Evolutionary conservation across 1,284 basidiomycete genomes (phyloP).

Genomic region (Agroathelia rolfsii): DNA sequence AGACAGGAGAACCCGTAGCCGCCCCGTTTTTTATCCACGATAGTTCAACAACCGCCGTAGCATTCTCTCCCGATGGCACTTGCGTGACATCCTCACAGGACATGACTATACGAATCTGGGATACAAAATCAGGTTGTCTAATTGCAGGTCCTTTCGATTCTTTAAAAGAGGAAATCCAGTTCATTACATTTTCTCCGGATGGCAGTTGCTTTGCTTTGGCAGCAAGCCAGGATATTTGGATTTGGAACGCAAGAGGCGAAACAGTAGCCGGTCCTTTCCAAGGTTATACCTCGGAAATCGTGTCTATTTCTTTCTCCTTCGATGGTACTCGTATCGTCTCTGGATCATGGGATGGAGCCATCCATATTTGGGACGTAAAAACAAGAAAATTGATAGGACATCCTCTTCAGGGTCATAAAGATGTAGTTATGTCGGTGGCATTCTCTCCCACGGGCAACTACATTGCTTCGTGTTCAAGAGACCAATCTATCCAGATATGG

Average conservation of each 20-base stretch:
- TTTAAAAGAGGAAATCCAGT: not conserved
- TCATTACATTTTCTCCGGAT: too few relatives aligned
- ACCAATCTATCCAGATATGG: conserved; percentile 12
- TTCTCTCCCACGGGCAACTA: conserved; percentile 11
- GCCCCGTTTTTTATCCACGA: too few relatives aligned
- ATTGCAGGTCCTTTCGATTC: not conserved
- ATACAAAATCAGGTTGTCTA: too few relatives aligned
- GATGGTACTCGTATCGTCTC: conserved; percentile 9
- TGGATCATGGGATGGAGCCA: conserved; percentile 4
- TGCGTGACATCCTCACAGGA: conserved; percentile 3
- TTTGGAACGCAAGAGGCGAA: conserved; percentile 1
- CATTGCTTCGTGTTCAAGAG: conserved; percentile 11
- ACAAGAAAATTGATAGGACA: conserved; percentile 4
- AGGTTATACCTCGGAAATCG: conserved; percentile 5
- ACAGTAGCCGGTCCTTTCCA: conserved; percentile 5
- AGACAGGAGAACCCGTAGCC: too few relatives aligned
- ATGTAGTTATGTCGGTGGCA: conserved; percentile 7
- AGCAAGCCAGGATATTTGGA: conserved; percentile 9
- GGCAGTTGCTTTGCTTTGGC: not conserved
- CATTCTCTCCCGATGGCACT: not conserved
- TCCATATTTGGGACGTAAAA: conserved; percentile 10
- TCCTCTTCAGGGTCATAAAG: conserved; percentile 8
- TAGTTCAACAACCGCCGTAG: too few relatives aligned
- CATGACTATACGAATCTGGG: conserved; percentile 2
- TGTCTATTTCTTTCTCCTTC: conserved; percentile 9